Evolutionary conservation across 2,329 filamentous ascomycete species (phyloP), one percentile per base, ranked within the genome.

Genomic region (Alternaria conjuncta): DNA sequence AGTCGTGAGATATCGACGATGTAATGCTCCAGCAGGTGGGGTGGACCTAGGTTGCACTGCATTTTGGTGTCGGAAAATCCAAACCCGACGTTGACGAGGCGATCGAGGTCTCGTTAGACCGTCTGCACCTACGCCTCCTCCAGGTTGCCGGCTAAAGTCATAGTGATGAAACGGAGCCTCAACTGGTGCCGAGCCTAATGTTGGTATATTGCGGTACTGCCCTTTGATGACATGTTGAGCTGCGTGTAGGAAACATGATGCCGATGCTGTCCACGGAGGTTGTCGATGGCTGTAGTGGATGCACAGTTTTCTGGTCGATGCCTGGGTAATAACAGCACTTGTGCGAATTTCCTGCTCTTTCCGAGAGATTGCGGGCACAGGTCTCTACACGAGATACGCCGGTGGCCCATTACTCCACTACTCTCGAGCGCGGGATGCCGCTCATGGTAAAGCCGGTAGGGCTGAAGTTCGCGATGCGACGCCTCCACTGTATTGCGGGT

Each of bases 1-100:
- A 46, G 18, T 28, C 25, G 44, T 26, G 51, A 36, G 23, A 45
- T 49, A 47, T 32, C 47, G 41, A 53, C 44, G 43, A 54, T 55
- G 23, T 47, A 18, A 30, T 25, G 28, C 41, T 36, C 28, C 45
- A 21, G 18, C 41, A 32, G 41, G 60, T 59, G 60, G 60, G 41
- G 60, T 59, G 60, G 60, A 62, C 23, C 49, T 47, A 13, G 18
- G 60, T 59, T 62, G 49, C 60, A 55, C 53, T 54, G 15, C 44
- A 59, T 30, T 54, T 41, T 62, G 47, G 49, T 54, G 15, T 51
- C 60, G 60, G 60, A 59, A 32, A 55, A 62, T 62, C 60, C 58
- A 45, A 21, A 54, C 47, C 60, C 60, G 55, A 57, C 28, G 20
- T 58, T 41, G 47, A 53, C 32, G 49, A 53, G 49, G 49, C 43